Evolutionary conservation across 306 rosid species (phyloP), one percentile per base, ranked within the genome.

Genomic region (Prunus fruticosa): DNA sequence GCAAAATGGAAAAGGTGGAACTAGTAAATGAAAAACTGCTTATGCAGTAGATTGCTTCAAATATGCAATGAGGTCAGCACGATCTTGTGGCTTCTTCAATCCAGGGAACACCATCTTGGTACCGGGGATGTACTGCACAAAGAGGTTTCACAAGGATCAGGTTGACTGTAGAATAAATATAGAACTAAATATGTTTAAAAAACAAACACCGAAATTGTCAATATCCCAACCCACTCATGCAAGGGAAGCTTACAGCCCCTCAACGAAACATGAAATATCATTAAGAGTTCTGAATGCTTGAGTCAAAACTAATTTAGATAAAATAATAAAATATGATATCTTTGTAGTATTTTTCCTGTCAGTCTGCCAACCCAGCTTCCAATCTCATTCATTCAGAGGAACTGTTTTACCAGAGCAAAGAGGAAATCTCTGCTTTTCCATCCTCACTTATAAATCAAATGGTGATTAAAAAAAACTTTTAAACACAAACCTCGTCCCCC

Each of bases 31-130:
- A 12, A 43, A 67, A 56, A 15, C 43, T 38, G 60, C 41, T 84
- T 83, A 78, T 38, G 95, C 90, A 50, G 98, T 90, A 38, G 97
- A 65, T 67, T 84, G 82, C 90, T 92, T 94, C 91, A 94, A 87
- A 76, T 85, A 94, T n/a, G 98, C 84, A 75, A 94, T 92, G 47
- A 94, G 96, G 83, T 94, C 98, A 9, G 95, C 96, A 16, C 98
- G 97, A 0, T 94, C 98, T 84, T 94, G 91, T 18, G 98, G 98
- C 82, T 94, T 94, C 95, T 94, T 94, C 65, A 94, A 86, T 66
- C 98, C 97, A 0, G 98, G 96, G 76, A 94, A 94, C 4, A 94
- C 98, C 98, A 94, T 94, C 93, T 94, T 94, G 8, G 98, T 92
- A 69, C 98, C 98, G 1, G 98, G 98, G 82, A 94, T 88, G 81